phyloP scores from a whole-genome alignment of 306 rosid species.

The Quercus mongolica region DNA sequence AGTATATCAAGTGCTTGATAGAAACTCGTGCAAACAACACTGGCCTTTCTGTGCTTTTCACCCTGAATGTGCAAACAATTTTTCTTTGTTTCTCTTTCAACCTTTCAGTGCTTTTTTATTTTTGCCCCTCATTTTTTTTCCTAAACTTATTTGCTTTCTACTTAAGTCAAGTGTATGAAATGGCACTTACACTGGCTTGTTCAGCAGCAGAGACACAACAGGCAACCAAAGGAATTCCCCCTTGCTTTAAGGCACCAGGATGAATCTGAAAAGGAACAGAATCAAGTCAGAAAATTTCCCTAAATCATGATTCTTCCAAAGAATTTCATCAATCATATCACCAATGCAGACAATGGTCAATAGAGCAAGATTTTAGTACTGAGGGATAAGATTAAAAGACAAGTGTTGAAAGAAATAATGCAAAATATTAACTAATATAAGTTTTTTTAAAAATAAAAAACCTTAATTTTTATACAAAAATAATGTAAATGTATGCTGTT shows the following conservation, averaged over 20 bases:
- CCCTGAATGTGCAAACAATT: neutral
- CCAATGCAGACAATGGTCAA: neutral
- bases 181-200: slow-evolving; percentile 74
- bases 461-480: too few species aligned
- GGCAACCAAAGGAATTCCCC: slow-evolving; percentile 86
- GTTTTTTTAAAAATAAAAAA: too few species aligned
- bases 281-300: slow-evolving; percentile 18
- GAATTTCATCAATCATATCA: slow-evolving; percentile 1
- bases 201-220: slow-evolving; percentile 90
- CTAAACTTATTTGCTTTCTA: neutral
- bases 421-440: too few species aligned
- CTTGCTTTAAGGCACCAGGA: slow-evolving; percentile 83
- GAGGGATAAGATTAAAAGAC: too few species aligned
- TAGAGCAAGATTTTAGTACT: too few species aligned
- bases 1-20: neutral
- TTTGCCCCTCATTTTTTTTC: neutral
- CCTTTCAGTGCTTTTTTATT: neutral
- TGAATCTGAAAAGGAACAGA: slow-evolving; percentile 66
- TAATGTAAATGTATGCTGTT: too few species aligned
- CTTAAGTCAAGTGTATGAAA: slow-evolving; percentile 10
- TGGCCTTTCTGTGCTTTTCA: neutral
- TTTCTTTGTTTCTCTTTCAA: neutral
- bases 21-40: neutral
- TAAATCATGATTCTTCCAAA: neutral
- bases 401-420: too few species aligned